phyloP scores from a whole-genome alignment of 495 filamentous ascomycete genomes.

The Neurospora sp. region DNA sequence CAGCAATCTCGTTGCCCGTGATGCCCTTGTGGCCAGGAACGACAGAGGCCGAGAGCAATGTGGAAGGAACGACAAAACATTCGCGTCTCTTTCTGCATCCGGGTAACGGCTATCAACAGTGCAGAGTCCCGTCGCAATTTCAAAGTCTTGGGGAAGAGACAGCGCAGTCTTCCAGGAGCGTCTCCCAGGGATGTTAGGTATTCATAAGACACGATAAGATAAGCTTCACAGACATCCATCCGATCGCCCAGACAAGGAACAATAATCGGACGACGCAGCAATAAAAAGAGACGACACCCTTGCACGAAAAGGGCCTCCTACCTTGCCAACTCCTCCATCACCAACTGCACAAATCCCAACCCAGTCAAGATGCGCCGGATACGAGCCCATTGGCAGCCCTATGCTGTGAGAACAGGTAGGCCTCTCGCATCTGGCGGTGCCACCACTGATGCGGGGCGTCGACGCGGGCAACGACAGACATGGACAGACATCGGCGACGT shows the following conservation, averaged over 20 bases:
- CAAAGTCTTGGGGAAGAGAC: background rate
- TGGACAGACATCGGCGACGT: background rate
- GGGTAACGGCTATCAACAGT: background rate
- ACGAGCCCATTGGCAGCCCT: background rate
- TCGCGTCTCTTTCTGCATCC: background rate
- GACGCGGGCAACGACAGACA: background rate
- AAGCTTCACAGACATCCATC: no score
- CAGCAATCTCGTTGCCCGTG: no score
- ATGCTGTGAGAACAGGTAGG: background rate
- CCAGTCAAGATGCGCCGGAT: background rate
- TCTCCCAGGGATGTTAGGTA: background rate
- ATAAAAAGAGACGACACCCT: no score
- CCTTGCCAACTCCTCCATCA: background rate
- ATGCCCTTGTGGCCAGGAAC: no score
- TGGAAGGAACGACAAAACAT: background rate
- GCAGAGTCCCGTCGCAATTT: background rate
- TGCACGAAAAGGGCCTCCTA: background rate
- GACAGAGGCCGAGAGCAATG: no score
- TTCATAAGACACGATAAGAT: background rate
- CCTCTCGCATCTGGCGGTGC: background rate
- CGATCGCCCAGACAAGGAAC: background rate
- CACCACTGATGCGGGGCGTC: background rate
- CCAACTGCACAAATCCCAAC: background rate
- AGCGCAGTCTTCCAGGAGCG: background rate
- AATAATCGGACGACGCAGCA: background rate